A percentile compares a stretch with the other conserved stretches of the same genome.
Evolutionary conservation across 495 filamentous ascomycete species (phyloP).

Genomic region (Aspergillus bridgeri): DNA sequence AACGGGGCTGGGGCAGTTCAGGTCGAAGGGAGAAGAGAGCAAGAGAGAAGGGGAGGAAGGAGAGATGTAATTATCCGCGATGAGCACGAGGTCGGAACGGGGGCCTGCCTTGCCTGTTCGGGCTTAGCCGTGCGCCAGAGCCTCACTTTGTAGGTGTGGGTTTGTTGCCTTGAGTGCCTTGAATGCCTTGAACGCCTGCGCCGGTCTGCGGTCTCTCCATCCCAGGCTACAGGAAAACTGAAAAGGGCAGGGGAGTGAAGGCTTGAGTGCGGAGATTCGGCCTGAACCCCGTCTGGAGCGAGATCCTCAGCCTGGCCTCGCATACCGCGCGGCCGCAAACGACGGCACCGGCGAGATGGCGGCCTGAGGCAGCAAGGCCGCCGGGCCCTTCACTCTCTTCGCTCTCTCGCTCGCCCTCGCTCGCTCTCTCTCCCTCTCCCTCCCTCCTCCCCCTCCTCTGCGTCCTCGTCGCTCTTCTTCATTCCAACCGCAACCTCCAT

Average conservation of each 20-base stretch:
- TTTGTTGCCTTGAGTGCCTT: not conserved
- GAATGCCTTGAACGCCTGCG: too few species aligned
- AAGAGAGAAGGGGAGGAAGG: constrained; percentile 9
- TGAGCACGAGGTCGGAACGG: constrained; percentile 23
- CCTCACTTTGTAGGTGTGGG: constrained; percentile 16
- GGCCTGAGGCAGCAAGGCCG: constrained; percentile 17
- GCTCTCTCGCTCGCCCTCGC: constrained; percentile 7
- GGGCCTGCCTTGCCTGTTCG: constrained; percentile 23
- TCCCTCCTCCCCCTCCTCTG: constrained; percentile 9
- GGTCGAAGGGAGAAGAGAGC: constrained; percentile 9
- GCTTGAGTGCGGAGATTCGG: too few species aligned
- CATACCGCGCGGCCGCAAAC: constrained; percentile 11
- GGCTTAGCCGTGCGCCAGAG: constrained; percentile 28
- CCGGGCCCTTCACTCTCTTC: constrained; percentile 11
- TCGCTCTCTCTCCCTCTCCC: constrained; percentile 3
- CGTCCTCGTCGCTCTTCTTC: constrained; percentile 13
- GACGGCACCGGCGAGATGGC: constrained; percentile 1
- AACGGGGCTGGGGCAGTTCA: constrained; percentile 13
- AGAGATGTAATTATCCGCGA: constrained; percentile 18
- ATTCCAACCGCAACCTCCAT: constrained; percentile 14
- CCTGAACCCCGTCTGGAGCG: too few species aligned
- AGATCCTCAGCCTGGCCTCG: too few species aligned
- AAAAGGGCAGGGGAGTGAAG: too few species aligned
- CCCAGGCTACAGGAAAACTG: too few species aligned
- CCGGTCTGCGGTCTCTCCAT: too few species aligned